Base-by-base conservation (phyloP, 1,139 yeast genomes). In the Pichia sp. region DNA sequence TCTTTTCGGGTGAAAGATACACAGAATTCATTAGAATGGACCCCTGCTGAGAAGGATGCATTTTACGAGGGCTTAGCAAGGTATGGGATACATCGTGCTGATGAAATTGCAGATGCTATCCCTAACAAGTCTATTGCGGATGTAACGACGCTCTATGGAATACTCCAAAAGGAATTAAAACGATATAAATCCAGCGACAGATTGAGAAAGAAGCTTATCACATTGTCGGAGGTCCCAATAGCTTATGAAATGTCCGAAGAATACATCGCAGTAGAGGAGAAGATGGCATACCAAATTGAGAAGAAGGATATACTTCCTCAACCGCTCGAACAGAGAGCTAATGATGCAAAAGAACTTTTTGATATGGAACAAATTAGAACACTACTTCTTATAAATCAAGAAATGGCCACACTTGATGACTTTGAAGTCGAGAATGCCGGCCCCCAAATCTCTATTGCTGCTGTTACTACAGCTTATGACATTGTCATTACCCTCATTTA, bases 171-270 rank as follows among this genome's bases (percentile, higher is more conserved):
- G 27, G 64, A 53, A 29, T 53, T 59, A 29, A 39, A 42, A 13
- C 38, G 42, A 12, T 42, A 51, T 32, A 62, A 62, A 39, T 40
- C 35, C 18, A 44, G 36, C 20, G 41, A 41, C 24, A 50, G 46
- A 18, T 39, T 38, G 21, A 35, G 46, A 8, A 40, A 42, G 18
- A 42, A 45, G 9, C 46, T 62, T 29, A 49, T 67, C 12, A 50
- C 54, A 8, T 63, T 66, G 51, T 53, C 54, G 18, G 72, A 72
- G 4, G 53, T 76, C 20, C 83, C 83, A 1, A 59, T 63, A 2
- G 72, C 78, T 1, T 58, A 59, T 43, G 85, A 77, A 50, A 67
- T 76, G 69, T 65, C 70, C 40, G 63, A 62, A 15, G 57, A 58
- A 16, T 74, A 69, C 54, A 51, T 71, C 2, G 52, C 53, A 11